Evolutionary conservation across 1,139 yeast species (phyloP), one percentile per base, ranked within the genome.

Genomic region (Yamadazyma sp.): DNA sequence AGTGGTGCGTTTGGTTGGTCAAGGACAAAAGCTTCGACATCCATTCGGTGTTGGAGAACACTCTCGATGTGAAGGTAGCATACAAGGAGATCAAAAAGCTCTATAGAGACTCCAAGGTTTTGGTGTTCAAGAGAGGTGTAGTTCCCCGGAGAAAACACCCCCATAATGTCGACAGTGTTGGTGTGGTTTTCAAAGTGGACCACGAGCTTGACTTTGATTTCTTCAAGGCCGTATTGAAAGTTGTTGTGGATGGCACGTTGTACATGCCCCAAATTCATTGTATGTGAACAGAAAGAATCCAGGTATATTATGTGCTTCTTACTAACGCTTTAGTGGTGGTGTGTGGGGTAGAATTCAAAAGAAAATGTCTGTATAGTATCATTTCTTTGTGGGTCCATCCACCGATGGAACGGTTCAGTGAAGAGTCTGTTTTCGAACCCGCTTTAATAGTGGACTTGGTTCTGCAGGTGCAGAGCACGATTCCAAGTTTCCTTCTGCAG

Each of bases 371-470:
- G 2, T 60, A 59, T 36, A 45, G 58, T 7, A 46, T 59, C 2
- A 36, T 58, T 4, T 49, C 61, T 1, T 18, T 59, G 11, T 60
- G 64, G 62, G 25, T 59, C 9, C 46, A 49, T 32, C 54, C 57
- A 1, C 56, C 56, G 9, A 10, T 12, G 1, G 36, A 36, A 16
- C 32, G 40, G 18, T 47, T 27, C 23, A 38, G 39, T 28, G 42
- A 36, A 6, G 33, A 37, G 1, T 33, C 41, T 23, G 39, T 45
- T 1, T 50, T 49, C 31, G 40, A 45, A 28, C 47, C 47, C 3
- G 28, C 20, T 5, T 32, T 41, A 11, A 26, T 52, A 7, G 18
- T 43, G 10, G 30, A 43, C 1, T 42, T 57, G 10, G 31, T 57
- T 7, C 52, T 56, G 12, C 28, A 40, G 9, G 31, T 59, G 5